Base-by-base conservation (phyloP, 2,329 filamentous ascomycete genomes). In the Neophaeococcomyces aloes region DNA sequence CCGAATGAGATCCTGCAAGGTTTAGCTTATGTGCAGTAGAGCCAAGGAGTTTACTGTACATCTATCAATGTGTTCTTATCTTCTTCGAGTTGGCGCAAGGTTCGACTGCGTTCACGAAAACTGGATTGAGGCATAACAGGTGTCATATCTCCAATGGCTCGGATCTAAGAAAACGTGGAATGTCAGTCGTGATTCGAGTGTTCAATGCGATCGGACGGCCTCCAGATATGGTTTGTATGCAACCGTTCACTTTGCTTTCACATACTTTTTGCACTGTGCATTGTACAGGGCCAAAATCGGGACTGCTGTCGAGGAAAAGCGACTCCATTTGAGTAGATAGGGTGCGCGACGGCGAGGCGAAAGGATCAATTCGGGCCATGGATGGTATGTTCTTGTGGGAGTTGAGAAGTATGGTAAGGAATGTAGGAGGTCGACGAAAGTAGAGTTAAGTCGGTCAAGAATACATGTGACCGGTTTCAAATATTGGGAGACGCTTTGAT, bases 31-130 rank as follows among this genome's bases (percentile, higher is more conserved):
- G 19, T 7, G 31, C 39, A 39, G 39, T 30, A n/a, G 25, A 18
- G 13, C 17, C 18, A 4, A 17, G 21, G 30, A 4, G 37, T 8
- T 29, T 31, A 41, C 42, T 40, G n/a, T 60, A 71, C 68, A 58
- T 70, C 65, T 48, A 71, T 70, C 34, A 71, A 58, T 39, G 61
- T 60, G 54, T 70, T 66, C 51, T 69, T 71, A 43, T 62, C 61
- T 36, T 69, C 59, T 49, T 71, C 68, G 45, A 67, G 54, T 21
- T 59, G 54, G 43, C 62, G 62, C 43, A 71, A 49, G 46, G 65
- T 60, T 47, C 65, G 62, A 58, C 66, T 69, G 53, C 67, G 65
- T 47, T 68, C 52, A 29, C 53, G 48, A 44, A 54, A 55, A 15
- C 47, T 47, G 15, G 40, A 21, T 19, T 43, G 34, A 4, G 43